phyloP scores from a whole-genome alignment of 2,329 filamentous ascomycete species.

The Phyllosticta citriasiana region DNA sequence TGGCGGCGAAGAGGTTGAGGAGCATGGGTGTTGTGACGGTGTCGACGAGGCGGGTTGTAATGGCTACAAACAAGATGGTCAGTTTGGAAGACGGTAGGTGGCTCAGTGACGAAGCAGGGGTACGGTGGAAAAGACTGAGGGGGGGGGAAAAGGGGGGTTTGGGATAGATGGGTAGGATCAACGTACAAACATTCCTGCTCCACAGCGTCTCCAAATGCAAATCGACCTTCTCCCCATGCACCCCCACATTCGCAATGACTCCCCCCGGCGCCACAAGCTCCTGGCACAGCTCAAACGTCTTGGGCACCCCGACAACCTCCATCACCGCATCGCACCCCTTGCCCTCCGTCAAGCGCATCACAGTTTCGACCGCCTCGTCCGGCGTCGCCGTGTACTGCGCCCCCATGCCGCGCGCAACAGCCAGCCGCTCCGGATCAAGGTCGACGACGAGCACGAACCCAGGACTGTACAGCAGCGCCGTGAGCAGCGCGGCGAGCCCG shows the following conservation, averaged over 20 bases:
- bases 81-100: too few relatives aligned
- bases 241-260: constrained; percentile 48
- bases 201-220: constrained; percentile 46
- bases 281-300: constrained; percentile 45
- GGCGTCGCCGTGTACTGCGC: constrained; percentile 32
- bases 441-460: constrained; percentile 44
- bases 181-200: constrained; percentile 42
- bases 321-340: constrained; percentile 48
- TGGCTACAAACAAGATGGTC: constrained; percentile 19
- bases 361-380: constrained; percentile 25
- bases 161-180: too few relatives aligned
- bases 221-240: constrained; percentile 45
- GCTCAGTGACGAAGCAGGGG: neutral
- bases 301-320: constrained; percentile 46
- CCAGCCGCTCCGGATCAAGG: constrained; percentile 38
- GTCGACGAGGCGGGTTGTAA: constrained; percentile 41
- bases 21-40: constrained; percentile 40
- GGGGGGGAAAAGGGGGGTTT: too few relatives aligned
- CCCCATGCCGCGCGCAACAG: constrained; percentile 39
- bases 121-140: neutral
- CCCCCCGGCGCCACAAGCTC: constrained; percentile 44
- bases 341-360: constrained; percentile 39
- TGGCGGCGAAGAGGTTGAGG: constrained; percentile 35
- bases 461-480: constrained; percentile 46
- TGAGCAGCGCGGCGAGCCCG: constrained; percentile 46